Evolutionary conservation across 106 monocot species (phyloP).

Genomic region (Dioscorea zingiberensis): DNA sequence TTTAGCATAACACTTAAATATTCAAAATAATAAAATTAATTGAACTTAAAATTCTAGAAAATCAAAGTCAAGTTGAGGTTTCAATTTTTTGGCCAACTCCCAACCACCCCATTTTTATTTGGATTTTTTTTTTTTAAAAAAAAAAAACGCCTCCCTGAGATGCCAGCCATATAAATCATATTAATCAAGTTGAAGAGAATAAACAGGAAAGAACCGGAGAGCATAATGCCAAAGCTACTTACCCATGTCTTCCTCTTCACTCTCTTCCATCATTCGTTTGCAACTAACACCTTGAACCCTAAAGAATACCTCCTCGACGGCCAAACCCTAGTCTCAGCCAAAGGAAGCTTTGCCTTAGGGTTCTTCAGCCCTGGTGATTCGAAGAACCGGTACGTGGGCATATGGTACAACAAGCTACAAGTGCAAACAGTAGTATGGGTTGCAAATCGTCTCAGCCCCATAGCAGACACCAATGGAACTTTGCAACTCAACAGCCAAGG

Average conservation of each 20-base stretch:
- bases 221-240: neutral
- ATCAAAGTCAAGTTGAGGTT: too few relatives aligned
- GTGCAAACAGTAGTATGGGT: constrained; percentile 40
- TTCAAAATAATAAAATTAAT: too few relatives aligned
- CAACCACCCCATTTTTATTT: too few relatives aligned
- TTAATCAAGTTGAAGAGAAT: too few relatives aligned
- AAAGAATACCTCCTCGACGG: constrained; percentile 16
- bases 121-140: too few relatives aligned
- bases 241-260: neutral
- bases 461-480: constrained; percentile 7
- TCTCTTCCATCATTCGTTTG: constrained; percentile 3
- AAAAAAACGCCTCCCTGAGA: too few relatives aligned
- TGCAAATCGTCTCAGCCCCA: constrained; percentile 38
- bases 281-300: constrained; percentile 6
- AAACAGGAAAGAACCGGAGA: too few relatives aligned
- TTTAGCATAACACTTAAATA: too few relatives aligned
- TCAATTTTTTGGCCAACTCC: too few relatives aligned
- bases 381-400: constrained; percentile 25
- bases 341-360: constrained; percentile 26
- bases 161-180: too few relatives aligned
- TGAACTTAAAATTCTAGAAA: too few relatives aligned
- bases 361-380: constrained; percentile 29
- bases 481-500: constrained; percentile 11
- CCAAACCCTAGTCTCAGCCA: constrained; percentile 18
- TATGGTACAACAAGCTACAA: constrained; percentile 32